phyloP scores from a whole-genome alignment of 1,139 yeast species.

The Hemisphaericaspora lyxosophila region DNA sequence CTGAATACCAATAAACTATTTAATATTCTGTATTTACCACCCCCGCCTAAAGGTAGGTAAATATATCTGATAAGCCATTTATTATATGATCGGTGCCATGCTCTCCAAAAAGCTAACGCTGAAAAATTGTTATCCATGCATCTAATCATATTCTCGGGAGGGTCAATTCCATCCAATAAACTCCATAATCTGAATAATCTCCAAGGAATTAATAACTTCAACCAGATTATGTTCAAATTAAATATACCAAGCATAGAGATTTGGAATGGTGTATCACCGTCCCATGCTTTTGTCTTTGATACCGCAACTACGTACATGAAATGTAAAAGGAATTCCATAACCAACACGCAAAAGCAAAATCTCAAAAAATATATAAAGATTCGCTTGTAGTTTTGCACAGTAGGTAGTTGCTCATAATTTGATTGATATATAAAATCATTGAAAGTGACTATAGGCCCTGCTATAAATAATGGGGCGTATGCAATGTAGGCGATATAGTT shows the following conservation, averaged over 20 bases:
- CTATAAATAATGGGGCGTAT: constrained; percentile 88
- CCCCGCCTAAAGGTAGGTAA: constrained; percentile 85
- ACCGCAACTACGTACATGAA: constrained; percentile 92
- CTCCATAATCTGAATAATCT: constrained; percentile 93
- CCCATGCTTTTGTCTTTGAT: constrained; percentile 86
- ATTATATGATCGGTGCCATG: constrained; percentile 96
- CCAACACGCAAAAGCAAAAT: constrained; percentile 67
- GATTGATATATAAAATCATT: constrained; percentile 86
- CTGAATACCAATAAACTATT: constrained; percentile 88
- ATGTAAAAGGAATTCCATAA: constrained; percentile 88
- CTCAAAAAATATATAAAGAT: constrained; percentile 65
- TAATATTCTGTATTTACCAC: constrained; percentile 63
- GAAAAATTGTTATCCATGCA: constrained; percentile 94
- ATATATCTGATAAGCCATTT: constrained; percentile 83
- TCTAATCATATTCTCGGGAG: constrained; percentile 97
- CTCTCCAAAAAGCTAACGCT: constrained; percentile 94
- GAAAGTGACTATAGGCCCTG: constrained; percentile 92
- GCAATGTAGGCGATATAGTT: constrained; percentile 76
- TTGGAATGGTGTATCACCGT: constrained; percentile 85
- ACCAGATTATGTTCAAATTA: constrained; percentile 88
- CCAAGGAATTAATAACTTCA: constrained; percentile 93
- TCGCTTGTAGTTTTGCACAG: constrained; percentile 47
- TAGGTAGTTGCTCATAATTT: constrained; percentile 35
- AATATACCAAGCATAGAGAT: constrained; percentile 92
- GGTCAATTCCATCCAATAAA: constrained; percentile 84